These are phyloP conservation scores for Tremella yokohamensis DNA, from an alignment of 768 basidiomycete genomes.

Conservation along the genomic window DNA sequence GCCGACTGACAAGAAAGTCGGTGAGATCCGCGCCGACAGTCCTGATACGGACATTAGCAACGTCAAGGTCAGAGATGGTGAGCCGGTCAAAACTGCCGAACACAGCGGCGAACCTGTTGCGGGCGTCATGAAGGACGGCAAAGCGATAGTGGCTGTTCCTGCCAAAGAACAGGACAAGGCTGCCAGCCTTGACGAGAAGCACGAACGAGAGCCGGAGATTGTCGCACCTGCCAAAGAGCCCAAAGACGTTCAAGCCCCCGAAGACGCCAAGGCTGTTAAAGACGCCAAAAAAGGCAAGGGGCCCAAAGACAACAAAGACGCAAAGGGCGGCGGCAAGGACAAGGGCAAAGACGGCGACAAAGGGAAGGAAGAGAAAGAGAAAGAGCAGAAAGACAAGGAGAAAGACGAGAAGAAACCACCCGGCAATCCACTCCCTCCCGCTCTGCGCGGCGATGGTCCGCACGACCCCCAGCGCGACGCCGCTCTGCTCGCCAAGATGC, in stretches of 20 bases:
- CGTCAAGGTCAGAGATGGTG: conserved; percentile 21
- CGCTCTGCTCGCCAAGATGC: conserved; percentile 21
- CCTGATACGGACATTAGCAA: conserved; percentile 18
- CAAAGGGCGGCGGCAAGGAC: conserved; percentile 3
- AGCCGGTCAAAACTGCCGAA: conserved; percentile 4
- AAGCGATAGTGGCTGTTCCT: conserved; percentile 17
- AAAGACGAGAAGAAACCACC: conserved; percentile 1
- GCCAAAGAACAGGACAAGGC: conserved; percentile 11
- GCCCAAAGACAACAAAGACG: conserved; percentile 8
- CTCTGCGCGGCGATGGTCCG: not conserved
- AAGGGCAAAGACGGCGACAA: conserved; percentile 5
- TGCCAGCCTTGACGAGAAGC: conserved; percentile 15
- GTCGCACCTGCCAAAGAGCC: conserved; percentile 10
- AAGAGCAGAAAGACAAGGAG: conserved; percentile 1
- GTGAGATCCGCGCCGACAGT: not conserved
- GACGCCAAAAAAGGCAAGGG: conserved; percentile 6
- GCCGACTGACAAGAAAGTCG: conserved; percentile 6
- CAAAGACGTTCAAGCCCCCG: conserved; percentile 8
- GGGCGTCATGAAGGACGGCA: conserved; percentile 8
- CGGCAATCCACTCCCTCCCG: not conserved
- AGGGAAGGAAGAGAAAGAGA: not conserved
- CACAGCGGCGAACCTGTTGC: not conserved
- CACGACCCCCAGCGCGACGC: conserved; percentile 22
- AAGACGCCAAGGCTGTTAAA: conserved; percentile 10
- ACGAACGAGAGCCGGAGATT: conserved; percentile 19